Evolutionary conservation across 768 basidiomycete genomes (phyloP), one percentile per base, ranked within the genome.

Genomic region (Auriculariales sp.): DNA sequence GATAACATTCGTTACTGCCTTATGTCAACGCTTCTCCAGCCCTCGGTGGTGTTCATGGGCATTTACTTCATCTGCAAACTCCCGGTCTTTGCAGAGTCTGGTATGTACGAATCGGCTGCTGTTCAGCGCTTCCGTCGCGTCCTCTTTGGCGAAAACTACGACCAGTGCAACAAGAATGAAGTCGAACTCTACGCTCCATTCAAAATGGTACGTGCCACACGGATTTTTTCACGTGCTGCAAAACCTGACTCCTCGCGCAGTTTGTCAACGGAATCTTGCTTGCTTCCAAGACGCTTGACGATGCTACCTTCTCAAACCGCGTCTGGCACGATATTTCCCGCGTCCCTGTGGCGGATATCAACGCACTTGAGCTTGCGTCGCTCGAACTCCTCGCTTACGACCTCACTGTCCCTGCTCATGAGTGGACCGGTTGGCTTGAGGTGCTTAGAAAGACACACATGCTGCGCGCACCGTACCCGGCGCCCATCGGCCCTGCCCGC

Each of bases 31-130:
- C 68, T 89, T 34, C 66, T 89, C 47, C 86, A 89, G 59, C 86
- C 86, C 1, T 88, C 86, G 6, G 86, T 81, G 25, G 73, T 87
- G 39, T 71, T 88, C 53, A 66, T 89, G 47, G 81, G 83, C 2
- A 55, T 89, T 36, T 88, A 85, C 84, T 89, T 89, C 60, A 85
- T 89, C 48, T 76, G 77, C 30, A 79, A 77, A 46, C 70, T 89
- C n/a, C 86, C 86, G 7, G 75, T 84, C 10, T 82, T 59, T 76
- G 83, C 56, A 74, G 71, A 28, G 24, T 14, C 28, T 11, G 7
- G 46, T 25, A 17, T 5, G 14, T 25, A 25, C 22, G 39, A 19
- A 7, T n/a, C 39, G 19, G 12, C 19, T 22, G 12, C 39, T 44
- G 39, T 11, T 7, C 39, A 44, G 39, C 22, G 19, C 6, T 44